These are phyloP conservation scores for Aspergillus latus DNA, from an alignment of 2,329 filamentous ascomycete species.

Conservation along the genomic window DNA sequence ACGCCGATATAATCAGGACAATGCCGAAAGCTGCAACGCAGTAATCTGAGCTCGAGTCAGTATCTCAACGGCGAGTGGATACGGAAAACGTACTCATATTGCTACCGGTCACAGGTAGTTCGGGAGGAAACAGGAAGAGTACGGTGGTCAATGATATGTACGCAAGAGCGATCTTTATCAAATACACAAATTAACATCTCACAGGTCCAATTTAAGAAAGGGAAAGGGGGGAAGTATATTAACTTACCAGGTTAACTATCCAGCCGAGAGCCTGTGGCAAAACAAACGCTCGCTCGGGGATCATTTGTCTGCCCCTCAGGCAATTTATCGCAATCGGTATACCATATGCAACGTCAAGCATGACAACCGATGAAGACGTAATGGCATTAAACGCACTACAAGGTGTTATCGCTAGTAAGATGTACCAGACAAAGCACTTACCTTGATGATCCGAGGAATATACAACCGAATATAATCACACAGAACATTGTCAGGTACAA, in stretches of 20 bases:
- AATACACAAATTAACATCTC: too few relatives aligned
- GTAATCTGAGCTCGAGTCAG: not conserved
- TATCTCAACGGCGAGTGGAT: not conserved
- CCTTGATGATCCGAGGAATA: constrained; percentile 64
- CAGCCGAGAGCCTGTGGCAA: constrained; percentile 58
- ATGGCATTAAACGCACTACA: constrained; percentile 69
- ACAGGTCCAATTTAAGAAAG: not conserved
- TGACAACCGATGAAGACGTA: constrained; percentile 68
- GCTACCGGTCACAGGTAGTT: constrained; percentile 60
- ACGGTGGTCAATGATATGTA: constrained; percentile 72
- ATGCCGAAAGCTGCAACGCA: not conserved
- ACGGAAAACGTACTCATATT: constrained; percentile 63
- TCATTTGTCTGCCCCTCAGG: constrained; percentile 62
- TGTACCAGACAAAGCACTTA: constrained; percentile 10
- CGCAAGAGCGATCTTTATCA: constrained; percentile 52
- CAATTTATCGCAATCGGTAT: constrained; percentile 72
- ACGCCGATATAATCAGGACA: not conserved
- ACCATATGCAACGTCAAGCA: constrained; percentile 70
- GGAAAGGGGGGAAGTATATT: not conserved
- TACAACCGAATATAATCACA: constrained; percentile 67
- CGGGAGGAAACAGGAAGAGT: constrained; percentile 72
- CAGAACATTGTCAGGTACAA: constrained; percentile 60
- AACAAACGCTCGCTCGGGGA: constrained; percentile 62
- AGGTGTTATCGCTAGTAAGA: not conserved
- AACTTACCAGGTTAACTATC: constrained; percentile 57